phyloP scores from a whole-genome alignment of 345 rosid genomes.

The Carallia brachiata region DNA sequence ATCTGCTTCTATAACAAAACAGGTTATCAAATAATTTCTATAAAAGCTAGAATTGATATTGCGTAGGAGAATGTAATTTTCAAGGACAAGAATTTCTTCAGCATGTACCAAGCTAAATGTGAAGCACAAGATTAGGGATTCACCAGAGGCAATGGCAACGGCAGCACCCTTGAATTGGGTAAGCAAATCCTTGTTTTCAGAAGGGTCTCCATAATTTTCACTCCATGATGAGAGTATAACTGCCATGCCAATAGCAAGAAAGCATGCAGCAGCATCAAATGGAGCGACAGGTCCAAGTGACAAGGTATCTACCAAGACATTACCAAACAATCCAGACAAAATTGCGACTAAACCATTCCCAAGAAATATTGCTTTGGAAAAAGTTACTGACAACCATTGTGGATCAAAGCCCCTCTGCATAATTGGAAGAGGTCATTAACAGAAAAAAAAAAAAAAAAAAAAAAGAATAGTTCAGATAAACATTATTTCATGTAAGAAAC shows the following conservation, averaged over 20 bases:
- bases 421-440: background rate
- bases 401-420: constrained; percentile 84
- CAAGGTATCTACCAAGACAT: constrained; percentile 71
- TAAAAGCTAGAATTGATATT: no score
- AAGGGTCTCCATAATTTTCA: constrained; percentile 85
- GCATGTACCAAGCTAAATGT: background rate
- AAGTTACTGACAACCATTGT: constrained; percentile 87
- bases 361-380: constrained; percentile 92
- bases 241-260: constrained; percentile 92
- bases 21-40: no score
- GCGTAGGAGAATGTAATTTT: no score
- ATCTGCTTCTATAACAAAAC: no score
- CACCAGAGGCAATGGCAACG: constrained; percentile 90
- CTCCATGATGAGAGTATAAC: constrained; percentile 77
- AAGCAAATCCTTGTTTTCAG: constrained; percentile 87
- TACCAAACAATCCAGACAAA: constrained; percentile 77
- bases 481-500: background rate
- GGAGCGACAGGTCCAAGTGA: constrained; percentile 98
- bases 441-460: background rate
- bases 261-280: constrained; percentile 92
- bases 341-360: constrained; percentile 95
- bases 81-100: no score
- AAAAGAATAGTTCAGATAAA: background rate
- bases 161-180: constrained; percentile 94
- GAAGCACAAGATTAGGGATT: background rate